These are phyloP conservation scores for Huntiella omanensis DNA, from an alignment of 2,329 filamentous ascomycete species.

Conservation along the genomic window DNA sequence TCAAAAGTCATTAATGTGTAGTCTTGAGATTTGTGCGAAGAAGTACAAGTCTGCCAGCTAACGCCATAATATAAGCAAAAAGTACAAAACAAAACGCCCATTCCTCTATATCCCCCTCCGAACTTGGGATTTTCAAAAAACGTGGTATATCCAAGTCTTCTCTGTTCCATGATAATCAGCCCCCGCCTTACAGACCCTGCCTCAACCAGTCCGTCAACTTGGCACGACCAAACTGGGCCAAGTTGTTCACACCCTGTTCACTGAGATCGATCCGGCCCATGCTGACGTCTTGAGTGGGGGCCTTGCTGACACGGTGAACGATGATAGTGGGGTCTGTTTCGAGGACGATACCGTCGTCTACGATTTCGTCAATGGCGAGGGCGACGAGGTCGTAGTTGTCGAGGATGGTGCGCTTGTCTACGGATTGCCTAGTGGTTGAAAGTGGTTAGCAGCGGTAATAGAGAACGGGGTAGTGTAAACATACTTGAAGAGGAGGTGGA, in stretches of 20 bases:
- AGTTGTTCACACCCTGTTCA: conserved; percentile 85
- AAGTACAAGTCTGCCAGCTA: neutral
- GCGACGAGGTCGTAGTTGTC: conserved; percentile 97
- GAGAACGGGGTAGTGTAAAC: conserved; percentile 15
- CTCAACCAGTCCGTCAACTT: conserved; percentile 82
- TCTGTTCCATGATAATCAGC: neutral
- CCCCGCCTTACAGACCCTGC: conserved; percentile 45
- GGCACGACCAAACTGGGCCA: conserved; percentile 83
- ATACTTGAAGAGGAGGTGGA: conserved; percentile 85
- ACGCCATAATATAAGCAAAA: neutral
- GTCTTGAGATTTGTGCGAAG: neutral
- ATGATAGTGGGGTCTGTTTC: conserved; percentile 95
- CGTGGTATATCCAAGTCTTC: neutral
- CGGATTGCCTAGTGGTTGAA: conserved; percentile 49
- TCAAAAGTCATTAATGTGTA: conserved; percentile 1
- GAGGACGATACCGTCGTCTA: conserved; percentile 89
- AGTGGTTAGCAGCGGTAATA: neutral
- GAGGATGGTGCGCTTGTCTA: conserved; percentile 92
- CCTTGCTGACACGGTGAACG: conserved; percentile 77
- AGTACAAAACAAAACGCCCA: neutral
- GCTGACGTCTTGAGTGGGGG: conserved; percentile 77
- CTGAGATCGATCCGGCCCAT: conserved; percentile 89
- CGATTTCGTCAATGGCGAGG: conserved; percentile 84
- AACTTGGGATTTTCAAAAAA: neutral
- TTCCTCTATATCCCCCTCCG: neutral